Base-by-base conservation (phyloP, 1,284 basidiomycete genomes). In the Marasmius fiardii region DNA sequence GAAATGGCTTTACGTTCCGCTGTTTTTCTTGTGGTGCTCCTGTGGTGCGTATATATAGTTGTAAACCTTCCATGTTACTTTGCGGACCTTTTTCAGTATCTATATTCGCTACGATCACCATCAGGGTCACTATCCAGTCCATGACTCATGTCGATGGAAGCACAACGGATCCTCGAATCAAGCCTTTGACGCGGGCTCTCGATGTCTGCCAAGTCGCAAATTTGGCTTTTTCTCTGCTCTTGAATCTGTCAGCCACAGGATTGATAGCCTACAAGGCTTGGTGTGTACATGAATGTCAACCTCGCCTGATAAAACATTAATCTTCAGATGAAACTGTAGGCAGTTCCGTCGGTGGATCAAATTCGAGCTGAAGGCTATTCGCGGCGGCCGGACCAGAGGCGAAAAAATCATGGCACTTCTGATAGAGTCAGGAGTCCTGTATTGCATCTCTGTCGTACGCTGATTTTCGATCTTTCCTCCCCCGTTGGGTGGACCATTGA, bases 381-480 rank as follows among this genome's bases (percentile, higher is more conserved):
- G n/a, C n/a, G 14, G 26, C 7, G 44, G 26, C 16, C 18, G 33
- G 18, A 48, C 54, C 4, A 58, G 59, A 14, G 49, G 48, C 51
- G 55, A 51, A 47, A 52, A 33, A 54, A 60, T 63, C 7, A 52
- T 66, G 11, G 44, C 57, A 1, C 56, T 66, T 6, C 58, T 65
- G 26, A 54, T 66, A 8, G 64, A 66, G 34, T 57, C 61, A 4
- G 64, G 64, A 7, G 48, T 61, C 14, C 14, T 64, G 6, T 66
- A 66, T 51, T 62, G 63, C 33, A 1, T 66, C 3, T 62, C 63
- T 10, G 60, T 57, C 4, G 63, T 62, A 8, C 35, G 62, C 60
- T 4, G 23, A n/a, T 43, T n/a, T 16, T 14, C 18, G 5, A n/a
- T 31, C 24, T 3, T 39, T 24, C 24, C 7, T n/a, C 2, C 7